These are phyloP conservation scores for Phytophthora cactorum DNA, from an alignment of 352 stramenopile species.

Conservation along the genomic window DNA sequence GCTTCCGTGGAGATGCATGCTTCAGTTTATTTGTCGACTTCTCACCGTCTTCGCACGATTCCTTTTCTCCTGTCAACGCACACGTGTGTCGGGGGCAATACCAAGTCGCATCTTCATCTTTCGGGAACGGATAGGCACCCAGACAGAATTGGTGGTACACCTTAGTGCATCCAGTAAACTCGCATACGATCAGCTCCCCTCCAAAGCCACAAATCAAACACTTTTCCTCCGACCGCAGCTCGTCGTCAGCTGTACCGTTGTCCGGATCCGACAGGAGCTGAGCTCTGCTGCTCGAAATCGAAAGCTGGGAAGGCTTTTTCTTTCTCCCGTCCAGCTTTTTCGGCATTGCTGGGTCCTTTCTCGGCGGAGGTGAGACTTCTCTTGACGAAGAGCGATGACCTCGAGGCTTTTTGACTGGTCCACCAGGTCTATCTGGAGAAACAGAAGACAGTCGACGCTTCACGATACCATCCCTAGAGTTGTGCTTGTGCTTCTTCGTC, in stretches of 20 bases:
- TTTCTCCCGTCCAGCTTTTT: conserved; percentile 42
- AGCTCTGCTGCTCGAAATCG: conserved; percentile 43
- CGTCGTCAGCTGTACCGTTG: conserved; percentile 41
- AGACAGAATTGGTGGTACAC: conserved; percentile 91
- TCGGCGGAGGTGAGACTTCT: conserved; percentile 46
- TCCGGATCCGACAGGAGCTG: conserved; percentile 42
- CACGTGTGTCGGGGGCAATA: conserved; percentile 83
- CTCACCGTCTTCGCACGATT: conserved; percentile 55
- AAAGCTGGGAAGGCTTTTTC: conserved; percentile 52
- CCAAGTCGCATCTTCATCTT: conserved; percentile 84
- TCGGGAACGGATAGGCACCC: conserved; percentile 77
- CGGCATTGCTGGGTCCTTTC: conserved; percentile 39
- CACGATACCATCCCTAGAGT: conserved; percentile 51
- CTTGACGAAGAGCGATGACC: conserved; percentile 45
- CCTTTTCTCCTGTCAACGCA: conserved; percentile 62
- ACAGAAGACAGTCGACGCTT: conserved; percentile 64
- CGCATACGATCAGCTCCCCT: conserved; percentile 84
- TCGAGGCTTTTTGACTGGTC: conserved; percentile 55
- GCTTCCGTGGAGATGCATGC: conserved; percentile 58
- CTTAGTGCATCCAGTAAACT: conserved; percentile 83
- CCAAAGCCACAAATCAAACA: conserved; percentile 84
- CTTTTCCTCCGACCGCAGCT: conserved; percentile 74
- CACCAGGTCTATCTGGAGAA: conserved; percentile 44
- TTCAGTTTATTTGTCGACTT: conserved; percentile 42
- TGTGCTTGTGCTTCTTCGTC: conserved; percentile 67